These are phyloP conservation scores for Hanseniaspora lindneri DNA, from an alignment of 805 yeast genomes.

Conservation along the genomic window DNA sequence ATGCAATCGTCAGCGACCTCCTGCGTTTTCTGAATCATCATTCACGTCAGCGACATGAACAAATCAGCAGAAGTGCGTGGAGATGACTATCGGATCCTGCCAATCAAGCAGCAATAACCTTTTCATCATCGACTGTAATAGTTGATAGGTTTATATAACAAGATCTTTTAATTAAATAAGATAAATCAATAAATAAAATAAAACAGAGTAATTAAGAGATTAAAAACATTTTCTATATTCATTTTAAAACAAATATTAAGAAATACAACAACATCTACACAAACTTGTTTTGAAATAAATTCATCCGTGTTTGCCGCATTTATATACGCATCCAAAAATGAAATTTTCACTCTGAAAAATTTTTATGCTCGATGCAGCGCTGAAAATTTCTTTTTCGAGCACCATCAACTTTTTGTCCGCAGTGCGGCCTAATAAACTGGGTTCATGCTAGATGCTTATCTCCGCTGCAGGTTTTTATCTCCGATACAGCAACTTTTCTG, in stretches of 20 bases:
- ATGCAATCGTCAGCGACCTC: constrained; percentile 45
- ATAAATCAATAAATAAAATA: no score
- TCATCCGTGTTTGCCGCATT: no score
- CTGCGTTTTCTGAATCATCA: constrained; percentile 15
- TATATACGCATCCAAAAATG: no score
- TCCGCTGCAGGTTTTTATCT: not conserved
- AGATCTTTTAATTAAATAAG: not conserved
- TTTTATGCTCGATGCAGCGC: not conserved
- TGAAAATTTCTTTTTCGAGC: not conserved
- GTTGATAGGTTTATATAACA: constrained; percentile 34
- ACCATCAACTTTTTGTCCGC: no score
- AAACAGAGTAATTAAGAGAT: no score
- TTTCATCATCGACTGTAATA: constrained; percentile 49
- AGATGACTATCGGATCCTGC: constrained; percentile 28
- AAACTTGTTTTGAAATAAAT: no score
- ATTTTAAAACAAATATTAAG: no score
- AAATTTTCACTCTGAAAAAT: not conserved
- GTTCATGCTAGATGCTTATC: no score
- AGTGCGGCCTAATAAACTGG: no score
- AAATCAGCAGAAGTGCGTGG: constrained; percentile 22
- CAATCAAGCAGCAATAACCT: constrained; percentile 18
- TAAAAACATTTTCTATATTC: no score
- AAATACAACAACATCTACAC: no score
- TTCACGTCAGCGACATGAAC: constrained; percentile 20
- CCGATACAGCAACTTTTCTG: not conserved